Conservation (phyloP, 495 filamentous ascomycete species). For the Trypethelium eluteriae region DNA sequence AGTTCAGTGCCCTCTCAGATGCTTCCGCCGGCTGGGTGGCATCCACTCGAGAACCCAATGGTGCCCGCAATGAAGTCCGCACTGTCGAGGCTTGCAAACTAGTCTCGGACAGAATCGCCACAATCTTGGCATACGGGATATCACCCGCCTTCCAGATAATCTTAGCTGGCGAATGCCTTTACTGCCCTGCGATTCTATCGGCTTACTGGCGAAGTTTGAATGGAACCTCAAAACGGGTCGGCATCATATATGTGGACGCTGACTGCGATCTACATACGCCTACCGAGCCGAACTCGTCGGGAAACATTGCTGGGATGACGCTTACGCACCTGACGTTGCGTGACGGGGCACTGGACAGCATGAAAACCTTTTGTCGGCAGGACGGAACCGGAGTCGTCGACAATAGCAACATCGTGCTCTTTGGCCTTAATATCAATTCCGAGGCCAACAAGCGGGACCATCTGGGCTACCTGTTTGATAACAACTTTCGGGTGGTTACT, state of each 20-base stretch:
- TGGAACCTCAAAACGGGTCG: conserved; percentile 16
- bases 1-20: conserved; percentile 12
- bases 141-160: conserved; percentile 13
- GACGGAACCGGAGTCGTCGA: conserved; percentile 19
- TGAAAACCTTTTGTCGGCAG: conserved; percentile 17
- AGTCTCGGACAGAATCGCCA: conserved; percentile 14
- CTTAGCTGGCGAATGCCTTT: conserved; percentile 19
- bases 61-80: conserved; percentile 17
- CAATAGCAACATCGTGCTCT: conserved; percentile 21
- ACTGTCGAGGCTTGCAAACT: conserved; percentile 17
- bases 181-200: conserved; percentile 19
- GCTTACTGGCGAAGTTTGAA: conserved; percentile 14
- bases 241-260: conserved; percentile 21
- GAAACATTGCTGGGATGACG: conserved; percentile 23
- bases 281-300: conserved; percentile 15
- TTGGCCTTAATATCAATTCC: conserved; percentile 18
- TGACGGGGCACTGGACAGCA: conserved; percentile 20
- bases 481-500: conserved; percentile 20
- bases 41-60: conserved; percentile 20
- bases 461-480: conserved; percentile 21
- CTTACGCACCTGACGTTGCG: conserved; percentile 21
- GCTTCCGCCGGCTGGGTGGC: conserved; percentile 14
- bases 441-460: conserved; percentile 19
- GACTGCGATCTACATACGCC: conserved; percentile 18
- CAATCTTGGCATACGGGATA: background rate